phyloP scores from a whole-genome alignment of 441 rosid genomes.

The Brassica hybrid region DNA sequence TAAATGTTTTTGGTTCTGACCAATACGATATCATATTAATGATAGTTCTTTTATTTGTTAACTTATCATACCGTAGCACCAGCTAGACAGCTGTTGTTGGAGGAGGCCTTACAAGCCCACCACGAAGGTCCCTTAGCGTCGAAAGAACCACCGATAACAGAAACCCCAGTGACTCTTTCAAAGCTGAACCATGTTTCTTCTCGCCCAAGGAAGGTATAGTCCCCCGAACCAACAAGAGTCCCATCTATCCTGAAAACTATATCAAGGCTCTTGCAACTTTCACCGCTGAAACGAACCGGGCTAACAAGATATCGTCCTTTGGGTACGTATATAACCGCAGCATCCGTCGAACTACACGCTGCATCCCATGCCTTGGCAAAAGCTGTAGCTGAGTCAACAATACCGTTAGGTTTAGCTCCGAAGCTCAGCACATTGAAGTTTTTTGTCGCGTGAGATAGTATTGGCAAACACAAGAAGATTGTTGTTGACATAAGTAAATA shows the following conservation, averaged over 20 bases:
- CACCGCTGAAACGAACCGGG: constrained; percentile 42
- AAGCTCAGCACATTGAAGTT: constrained; percentile 39
- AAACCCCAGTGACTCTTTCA: constrained; percentile 42
- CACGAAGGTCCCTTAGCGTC: constrained; percentile 51
- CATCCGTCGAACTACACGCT: constrained; percentile 39
- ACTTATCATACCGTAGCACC: constrained; percentile 52
- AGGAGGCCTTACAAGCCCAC: constrained; percentile 52
- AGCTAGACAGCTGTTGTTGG: constrained; percentile 39
- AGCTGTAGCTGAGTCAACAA: constrained; percentile 43
- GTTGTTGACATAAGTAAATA: constrained; percentile 5
- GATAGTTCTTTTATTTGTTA: not conserved
- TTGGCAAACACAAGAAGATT: constrained; percentile 19
- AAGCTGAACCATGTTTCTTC: constrained; percentile 47
- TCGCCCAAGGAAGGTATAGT: constrained; percentile 42
- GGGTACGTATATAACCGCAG: constrained; percentile 42
- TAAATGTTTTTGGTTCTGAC: not conserved
- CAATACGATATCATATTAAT: not conserved
- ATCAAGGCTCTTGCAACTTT: constrained; percentile 37
- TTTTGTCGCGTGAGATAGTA: constrained; percentile 26
- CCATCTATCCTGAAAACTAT: constrained; percentile 46
- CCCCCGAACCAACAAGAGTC: constrained; percentile 44
- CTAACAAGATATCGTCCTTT: constrained; percentile 49
- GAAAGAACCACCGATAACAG: constrained; percentile 37
- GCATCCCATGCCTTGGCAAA: constrained; percentile 47
- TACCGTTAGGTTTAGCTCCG: constrained; percentile 52